phyloP scores from a whole-genome alignment of 2,329 filamentous ascomycete species.

The Leptographium galeiforme region DNA sequence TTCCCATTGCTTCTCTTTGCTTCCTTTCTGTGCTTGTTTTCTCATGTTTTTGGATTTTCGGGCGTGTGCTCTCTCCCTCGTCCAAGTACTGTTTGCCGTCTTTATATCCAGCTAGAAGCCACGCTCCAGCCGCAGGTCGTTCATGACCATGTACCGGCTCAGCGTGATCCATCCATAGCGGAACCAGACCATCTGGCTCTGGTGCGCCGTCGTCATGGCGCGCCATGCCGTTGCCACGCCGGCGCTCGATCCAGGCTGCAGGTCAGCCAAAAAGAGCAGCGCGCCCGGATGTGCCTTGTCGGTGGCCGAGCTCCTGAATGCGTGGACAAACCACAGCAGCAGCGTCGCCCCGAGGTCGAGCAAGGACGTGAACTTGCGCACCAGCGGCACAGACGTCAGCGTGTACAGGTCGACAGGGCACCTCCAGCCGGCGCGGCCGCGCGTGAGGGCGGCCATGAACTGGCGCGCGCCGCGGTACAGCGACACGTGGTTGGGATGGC shows the following conservation, averaged over 20 bases:
- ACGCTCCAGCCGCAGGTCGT: slow-evolving; percentile 57
- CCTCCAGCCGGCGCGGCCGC: slow-evolving; percentile 48
- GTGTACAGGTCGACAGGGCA: slow-evolving; percentile 78
- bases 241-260: slow-evolving; percentile 38
- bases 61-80: background rate
- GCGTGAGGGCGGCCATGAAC: slow-evolving; percentile 57
- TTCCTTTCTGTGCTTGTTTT: too few species aligned
- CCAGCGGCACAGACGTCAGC: slow-evolving; percentile 55
- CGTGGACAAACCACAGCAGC: slow-evolving; percentile 25
- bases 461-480: slow-evolving; percentile 67
- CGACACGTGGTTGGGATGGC: slow-evolving; percentile 87
- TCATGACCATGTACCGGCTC: slow-evolving; percentile 90
- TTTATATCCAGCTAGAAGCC: slow-evolving; percentile 11
- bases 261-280: slow-evolving; percentile 50
- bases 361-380: slow-evolving; percentile 70
- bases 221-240: slow-evolving; percentile 49
- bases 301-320: slow-evolving; percentile 7
- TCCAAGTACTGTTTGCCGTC: background rate
- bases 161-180: slow-evolving; percentile 87
- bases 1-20: too few species aligned
- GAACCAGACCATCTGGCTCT: slow-evolving; percentile 98
- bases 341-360: slow-evolving; percentile 66
- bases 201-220: slow-evolving; percentile 82
- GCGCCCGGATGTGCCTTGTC: slow-evolving; percentile 37
- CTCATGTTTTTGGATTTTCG: background rate